Percentiles rank a stretch among this genome's conserved stretches.
Conservation (phyloP, 1,139 yeast species). For the Trichomonascaceae sp. region DNA sequence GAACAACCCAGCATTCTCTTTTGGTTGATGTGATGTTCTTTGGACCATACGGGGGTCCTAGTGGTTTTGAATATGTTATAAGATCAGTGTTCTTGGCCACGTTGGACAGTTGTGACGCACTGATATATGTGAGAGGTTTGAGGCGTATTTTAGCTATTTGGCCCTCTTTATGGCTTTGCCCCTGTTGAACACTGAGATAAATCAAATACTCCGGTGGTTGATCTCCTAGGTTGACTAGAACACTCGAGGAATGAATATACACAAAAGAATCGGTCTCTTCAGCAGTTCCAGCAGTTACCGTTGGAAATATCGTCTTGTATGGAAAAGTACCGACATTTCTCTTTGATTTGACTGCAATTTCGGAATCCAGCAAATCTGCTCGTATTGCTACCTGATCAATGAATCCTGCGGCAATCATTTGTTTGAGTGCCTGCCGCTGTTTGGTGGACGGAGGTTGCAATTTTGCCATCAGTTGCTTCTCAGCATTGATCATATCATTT, state of each 20-base stretch:
- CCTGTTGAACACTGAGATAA: conserved; percentile 55
- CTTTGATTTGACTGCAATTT: conserved; percentile 34
- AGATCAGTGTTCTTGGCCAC: conserved; percentile 69
- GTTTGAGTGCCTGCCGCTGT: conserved; percentile 77
- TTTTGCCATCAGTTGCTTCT: conserved; percentile 46
- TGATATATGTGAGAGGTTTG: conserved; percentile 69
- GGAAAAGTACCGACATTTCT: conserved; percentile 62
- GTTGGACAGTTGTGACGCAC: conserved; percentile 69
- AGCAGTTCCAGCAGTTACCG: conserved; percentile 24
- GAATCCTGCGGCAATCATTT: conserved; percentile 89
- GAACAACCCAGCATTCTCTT: conserved; percentile 85
- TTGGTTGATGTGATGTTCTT: conserved; percentile 50
- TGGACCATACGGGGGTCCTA: conserved; percentile 87
- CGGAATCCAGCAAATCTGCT: conserved; percentile 68
- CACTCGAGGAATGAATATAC: conserved; percentile 74
- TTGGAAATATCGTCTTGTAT: conserved; percentile 61
- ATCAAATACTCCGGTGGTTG: conserved; percentile 73
- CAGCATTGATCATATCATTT: conserved; percentile 42
- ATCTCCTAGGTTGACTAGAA: conserved; percentile 51
- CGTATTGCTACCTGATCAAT: conserved; percentile 85
- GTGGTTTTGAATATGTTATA: conserved; percentile 80
- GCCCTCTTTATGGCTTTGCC: conserved; percentile 35
- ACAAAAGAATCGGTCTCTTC: conserved; percentile 47
- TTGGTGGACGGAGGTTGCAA: conserved; percentile 60
- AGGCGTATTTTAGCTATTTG: conserved; percentile 43